Evolutionary conservation across 768 basidiomycete genomes (phyloP), one percentile per base, ranked within the genome.

Genomic region (Phylloporus arenicola): DNA sequence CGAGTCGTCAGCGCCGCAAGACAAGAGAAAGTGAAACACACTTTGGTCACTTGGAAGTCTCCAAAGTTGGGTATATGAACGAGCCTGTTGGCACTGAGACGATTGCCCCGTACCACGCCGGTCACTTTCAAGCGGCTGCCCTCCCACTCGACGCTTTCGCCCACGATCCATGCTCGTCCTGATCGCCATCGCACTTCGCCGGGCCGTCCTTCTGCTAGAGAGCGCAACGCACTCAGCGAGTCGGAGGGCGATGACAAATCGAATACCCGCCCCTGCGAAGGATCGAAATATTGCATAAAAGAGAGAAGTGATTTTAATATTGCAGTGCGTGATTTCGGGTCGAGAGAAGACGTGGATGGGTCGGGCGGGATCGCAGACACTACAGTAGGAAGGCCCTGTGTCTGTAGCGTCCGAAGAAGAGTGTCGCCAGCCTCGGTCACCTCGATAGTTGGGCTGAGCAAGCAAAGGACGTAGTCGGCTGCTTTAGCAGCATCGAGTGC

Each of bases 241-340:
- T 95, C 92, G 5, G 86, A 74, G 20, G 75, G 59, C 1, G 70
- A 67, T 47, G 81, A 75, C 41, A 92, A 68, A 68, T 93, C 91
- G 61, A 83, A 88, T 0, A 98, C 76, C 30, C 84, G 78, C 8
- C 76, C 71, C 60, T 93, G 86, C 20, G 78, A 75, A 2, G 95
- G 95, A 52, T 90, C 88, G 68, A 98, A 99, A 70, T 97, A 97
- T 56, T 86, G 85, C 50, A 94, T 83, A 74, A 97, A 99, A 10
- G 93, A 96, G 9, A 95, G 77, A 5, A 97, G 75, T 1, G 92
- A 96, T 70, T 91, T 93, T 48, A 91, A 70, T 42, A 92, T 78
- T 16, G 80, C 80, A 2, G 80, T 60, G 27, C 81, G 81, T 29
- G 80, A 70, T 69, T 92, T 92, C 6, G 70, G 57, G 50, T 85